A percentile compares a stretch with the other conserved stretches of the same genome.
Evolutionary conservation across 306 rosid species (phyloP).

Genomic region (Lupinus albus): DNA sequence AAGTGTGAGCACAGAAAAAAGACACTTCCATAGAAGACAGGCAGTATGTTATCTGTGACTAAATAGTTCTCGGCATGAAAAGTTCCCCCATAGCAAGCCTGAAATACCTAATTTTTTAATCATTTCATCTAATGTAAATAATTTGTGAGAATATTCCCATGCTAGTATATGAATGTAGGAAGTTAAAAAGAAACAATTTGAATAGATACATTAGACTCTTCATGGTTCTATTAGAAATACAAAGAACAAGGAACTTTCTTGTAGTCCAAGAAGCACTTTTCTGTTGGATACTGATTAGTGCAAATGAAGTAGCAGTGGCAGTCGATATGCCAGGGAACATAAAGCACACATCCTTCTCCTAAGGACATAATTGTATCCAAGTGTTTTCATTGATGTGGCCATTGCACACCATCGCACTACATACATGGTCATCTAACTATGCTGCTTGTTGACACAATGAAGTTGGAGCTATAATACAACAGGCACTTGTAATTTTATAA

Average conservation of each 20-base stretch:
- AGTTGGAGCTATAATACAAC: not conserved
- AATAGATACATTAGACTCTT: not conserved
- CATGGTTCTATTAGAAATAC: not conserved
- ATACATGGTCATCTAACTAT: not conserved
- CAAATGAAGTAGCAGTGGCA: no score
- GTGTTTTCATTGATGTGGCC: no score
- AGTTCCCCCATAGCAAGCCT: not conserved
- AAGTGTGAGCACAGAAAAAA: not conserved
- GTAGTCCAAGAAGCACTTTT: no score
- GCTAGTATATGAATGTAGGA: not conserved
- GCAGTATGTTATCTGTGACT: slow-evolving; percentile 2
- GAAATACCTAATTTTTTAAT: not conserved
- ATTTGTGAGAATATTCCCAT: not conserved
- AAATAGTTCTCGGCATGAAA: not conserved
- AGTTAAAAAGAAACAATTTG: not conserved
- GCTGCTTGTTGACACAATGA: slow-evolving; percentile 1
- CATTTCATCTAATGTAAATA: not conserved
- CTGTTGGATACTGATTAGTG: no score
- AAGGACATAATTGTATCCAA: no score
- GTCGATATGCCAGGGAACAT: no score
- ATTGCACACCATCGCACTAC: not conserved
- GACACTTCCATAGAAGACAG: not conserved
- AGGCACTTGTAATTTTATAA: not conserved
- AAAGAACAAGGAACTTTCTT: no score
- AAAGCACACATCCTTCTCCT: no score